Base-by-base conservation (phyloP, 495 filamentous ascomycete genomes). In the Hypomontagnella submonticulosa region DNA sequence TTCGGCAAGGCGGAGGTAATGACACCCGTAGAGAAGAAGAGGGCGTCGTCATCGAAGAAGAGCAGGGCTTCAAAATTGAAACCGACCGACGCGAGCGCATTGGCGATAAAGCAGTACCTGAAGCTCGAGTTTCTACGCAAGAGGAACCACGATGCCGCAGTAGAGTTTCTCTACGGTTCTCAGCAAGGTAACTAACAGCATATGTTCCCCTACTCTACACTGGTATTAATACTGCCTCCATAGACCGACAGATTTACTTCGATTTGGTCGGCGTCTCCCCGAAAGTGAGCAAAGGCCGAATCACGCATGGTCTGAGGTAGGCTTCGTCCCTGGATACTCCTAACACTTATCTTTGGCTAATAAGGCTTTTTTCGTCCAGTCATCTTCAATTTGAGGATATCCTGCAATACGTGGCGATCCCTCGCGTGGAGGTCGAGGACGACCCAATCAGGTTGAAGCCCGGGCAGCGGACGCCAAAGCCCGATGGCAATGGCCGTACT, bases 341-440 rank as follows among this genome's bases (percentile, higher is more conserved):
- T 6, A 27, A 6, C 23, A 27, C 23, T 27, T 27, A 27, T 27
- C 2, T 27, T 27, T 27, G 3, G 23, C 23, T 27, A 27, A 27
- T 6, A 27, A 2, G 6, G 23, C 23, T 27, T 27, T 27, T 27
- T 27, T 27, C n/a, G n/a, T n/a, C 23, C 2, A 44, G 59, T 1
- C 66, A 72, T 15, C 61, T 77, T 41, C 38, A 70, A 15, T 73
- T 78, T 32, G 69, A 76, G n/a, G 70, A 70, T 16, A 63, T 71
- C 19, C 63, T 75, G 4, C 72, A 75, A 59, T 78, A 73, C 42
- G 71, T 76, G 8, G 64, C 57, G 9, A 65, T 77, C 23, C 71
- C 71, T 42, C 64, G 41, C 33, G 56, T 72, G 27, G 53, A 66
- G 13, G 56, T 61, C 23, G n/a, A 30, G 10, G 63, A 61, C 5